Percentiles rank a stretch among this genome's conserved stretches.
phyloP scores from a whole-genome alignment of 2,329 filamentous ascomycete genomes.

The Microsporum audouinii region DNA sequence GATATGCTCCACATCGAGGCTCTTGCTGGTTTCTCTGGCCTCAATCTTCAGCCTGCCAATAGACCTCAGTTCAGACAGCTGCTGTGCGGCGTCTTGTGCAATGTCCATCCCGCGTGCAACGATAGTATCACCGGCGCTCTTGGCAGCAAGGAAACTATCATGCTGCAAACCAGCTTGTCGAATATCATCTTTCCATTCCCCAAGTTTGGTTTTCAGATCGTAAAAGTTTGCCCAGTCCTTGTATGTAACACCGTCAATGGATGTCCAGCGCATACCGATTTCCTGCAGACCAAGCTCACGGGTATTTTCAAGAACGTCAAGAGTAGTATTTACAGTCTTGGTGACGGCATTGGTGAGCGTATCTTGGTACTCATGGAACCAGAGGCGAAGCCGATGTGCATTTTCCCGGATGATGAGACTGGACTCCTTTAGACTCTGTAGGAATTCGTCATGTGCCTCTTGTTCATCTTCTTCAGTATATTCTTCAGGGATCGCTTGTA shows the following conservation, averaged over 20 bases:
- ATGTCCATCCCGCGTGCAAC: conserved; percentile 70
- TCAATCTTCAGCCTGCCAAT: conserved; percentile 74
- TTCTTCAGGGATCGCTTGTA: conserved; percentile 46
- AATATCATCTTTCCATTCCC: conserved; percentile 74
- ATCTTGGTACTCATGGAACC: conserved; percentile 60
- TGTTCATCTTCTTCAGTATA: conserved; percentile 43
- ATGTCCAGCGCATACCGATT: conserved; percentile 87
- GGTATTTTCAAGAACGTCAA: conserved; percentile 71
- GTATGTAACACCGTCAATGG: conserved; percentile 90
- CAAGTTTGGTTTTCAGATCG: conserved; percentile 68
- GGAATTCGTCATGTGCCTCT: conserved; percentile 42
- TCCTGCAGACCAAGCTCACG: conserved; percentile 77
- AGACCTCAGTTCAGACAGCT: conserved; percentile 70
- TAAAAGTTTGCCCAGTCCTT: conserved; percentile 97
- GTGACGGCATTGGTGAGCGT: conserved; percentile 59
- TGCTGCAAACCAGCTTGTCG: conserved; percentile 64
- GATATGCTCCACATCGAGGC: conserved; percentile 53
- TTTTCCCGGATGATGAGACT: conserved; percentile 64
- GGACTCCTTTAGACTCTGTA: conserved; percentile 50
- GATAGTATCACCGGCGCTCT: conserved; percentile 55
- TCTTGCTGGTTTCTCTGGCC: conserved; percentile 60
- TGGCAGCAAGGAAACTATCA: conserved; percentile 56
- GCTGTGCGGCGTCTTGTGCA: conserved; percentile 66
- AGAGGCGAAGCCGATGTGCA: conserved; percentile 64
- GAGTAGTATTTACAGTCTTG: conserved; percentile 64